Percentiles rank a stretch among this genome's conserved stretches.
Evolutionary conservation across 2,329 filamentous ascomycete species (phyloP).

Genomic region (Akanthomyces dipterigenus): DNA sequence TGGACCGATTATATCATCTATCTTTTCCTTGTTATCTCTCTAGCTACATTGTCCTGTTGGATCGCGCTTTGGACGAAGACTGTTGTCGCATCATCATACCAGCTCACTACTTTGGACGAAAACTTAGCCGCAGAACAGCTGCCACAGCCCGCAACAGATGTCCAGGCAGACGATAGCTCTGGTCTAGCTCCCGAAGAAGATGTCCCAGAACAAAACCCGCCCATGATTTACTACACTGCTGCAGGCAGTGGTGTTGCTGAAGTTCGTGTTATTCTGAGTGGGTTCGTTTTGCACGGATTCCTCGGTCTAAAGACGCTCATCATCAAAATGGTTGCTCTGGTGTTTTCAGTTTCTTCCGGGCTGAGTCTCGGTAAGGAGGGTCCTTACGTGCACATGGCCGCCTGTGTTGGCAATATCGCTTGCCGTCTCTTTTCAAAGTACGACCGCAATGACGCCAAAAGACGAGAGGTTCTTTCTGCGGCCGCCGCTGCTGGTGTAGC

Average conservation of each 20-base stretch:
- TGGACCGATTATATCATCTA: conserved; percentile 77
- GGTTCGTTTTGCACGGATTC: conserved; percentile 94
- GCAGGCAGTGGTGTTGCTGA: conserved; percentile 95
- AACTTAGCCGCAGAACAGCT: conserved; percentile 67
- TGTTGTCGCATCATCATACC: conserved; percentile 81
- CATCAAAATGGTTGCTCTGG: conserved; percentile 74
- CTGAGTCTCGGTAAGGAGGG: conserved; percentile 91
- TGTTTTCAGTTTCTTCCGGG: conserved; percentile 86
- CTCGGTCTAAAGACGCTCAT: conserved; percentile 80
- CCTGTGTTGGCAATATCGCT: conserved; percentile 90
- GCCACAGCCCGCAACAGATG: conserved; percentile 32
- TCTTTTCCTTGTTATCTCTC: conserved; percentile 60
- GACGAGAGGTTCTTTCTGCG: conserved; percentile 88
- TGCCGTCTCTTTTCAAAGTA: conserved; percentile 95
- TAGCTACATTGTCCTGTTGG: conserved; percentile 67
- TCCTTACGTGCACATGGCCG: conserved; percentile 94
- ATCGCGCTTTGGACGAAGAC: conserved; percentile 89
- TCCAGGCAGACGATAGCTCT: conserved; percentile 37
- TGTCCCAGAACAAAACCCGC: conserved; percentile 38
- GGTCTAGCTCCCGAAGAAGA: conserved; percentile 35
- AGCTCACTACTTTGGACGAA: conserved; percentile 83
- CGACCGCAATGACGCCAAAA: conserved; percentile 86
- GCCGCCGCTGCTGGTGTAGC: conserved; percentile 87
- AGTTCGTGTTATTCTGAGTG: conserved; percentile 95
- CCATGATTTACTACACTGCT: conserved; percentile 92